These are phyloP conservation scores for Tilletia caries DNA, from an alignment of 1,284 basidiomycete genomes.

Conservation along the genomic window DNA sequence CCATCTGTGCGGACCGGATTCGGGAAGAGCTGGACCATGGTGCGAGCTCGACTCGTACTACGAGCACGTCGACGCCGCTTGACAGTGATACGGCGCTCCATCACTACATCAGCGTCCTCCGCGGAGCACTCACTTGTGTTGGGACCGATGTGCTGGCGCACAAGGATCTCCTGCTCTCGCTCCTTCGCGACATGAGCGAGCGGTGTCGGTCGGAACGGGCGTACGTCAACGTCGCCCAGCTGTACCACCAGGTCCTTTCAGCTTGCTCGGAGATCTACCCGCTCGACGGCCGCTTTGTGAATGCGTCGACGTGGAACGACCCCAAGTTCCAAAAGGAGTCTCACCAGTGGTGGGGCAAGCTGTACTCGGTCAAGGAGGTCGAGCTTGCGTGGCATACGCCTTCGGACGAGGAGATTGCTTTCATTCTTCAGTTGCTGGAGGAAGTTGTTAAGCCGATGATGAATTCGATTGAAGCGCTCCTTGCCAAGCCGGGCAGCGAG, in stretches of 20 bases:
- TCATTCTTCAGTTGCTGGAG: slow-evolving; percentile 75
- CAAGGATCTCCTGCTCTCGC: slow-evolving; percentile 66
- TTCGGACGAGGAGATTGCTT: slow-evolving; percentile 69
- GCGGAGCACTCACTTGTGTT: slow-evolving; percentile 34
- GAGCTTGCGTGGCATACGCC: slow-evolving; percentile 86
- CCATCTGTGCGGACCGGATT: slow-evolving; percentile 75
- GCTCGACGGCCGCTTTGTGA: slow-evolving; percentile 75
- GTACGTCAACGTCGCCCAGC: slow-evolving; percentile 74
- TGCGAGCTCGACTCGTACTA: slow-evolving; percentile 85
- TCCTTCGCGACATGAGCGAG: slow-evolving; percentile 70
- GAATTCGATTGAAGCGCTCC: slow-evolving; percentile 66
- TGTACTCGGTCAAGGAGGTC: slow-evolving; percentile 76
- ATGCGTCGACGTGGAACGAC: slow-evolving; percentile 75
- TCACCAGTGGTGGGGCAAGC: slow-evolving; percentile 75
- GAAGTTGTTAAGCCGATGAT: slow-evolving; percentile 67
- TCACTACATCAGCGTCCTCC: slow-evolving; percentile 65
- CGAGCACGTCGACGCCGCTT: slow-evolving; percentile 75
- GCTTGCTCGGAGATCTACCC: slow-evolving; percentile 78
- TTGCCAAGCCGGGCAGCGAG: slow-evolving; percentile 18
- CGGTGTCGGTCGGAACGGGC: slow-evolving; percentile 85
- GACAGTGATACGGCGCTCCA: slow-evolving; percentile 88
- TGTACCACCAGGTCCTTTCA: slow-evolving; percentile 74
- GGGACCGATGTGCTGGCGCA: slow-evolving; percentile 62
- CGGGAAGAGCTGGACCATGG: slow-evolving; percentile 82
- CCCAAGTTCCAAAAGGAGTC: slow-evolving; percentile 74